These are phyloP conservation scores for Penicillium maclennaniae DNA, from an alignment of 495 filamentous ascomycete genomes.

Conservation along the genomic window DNA sequence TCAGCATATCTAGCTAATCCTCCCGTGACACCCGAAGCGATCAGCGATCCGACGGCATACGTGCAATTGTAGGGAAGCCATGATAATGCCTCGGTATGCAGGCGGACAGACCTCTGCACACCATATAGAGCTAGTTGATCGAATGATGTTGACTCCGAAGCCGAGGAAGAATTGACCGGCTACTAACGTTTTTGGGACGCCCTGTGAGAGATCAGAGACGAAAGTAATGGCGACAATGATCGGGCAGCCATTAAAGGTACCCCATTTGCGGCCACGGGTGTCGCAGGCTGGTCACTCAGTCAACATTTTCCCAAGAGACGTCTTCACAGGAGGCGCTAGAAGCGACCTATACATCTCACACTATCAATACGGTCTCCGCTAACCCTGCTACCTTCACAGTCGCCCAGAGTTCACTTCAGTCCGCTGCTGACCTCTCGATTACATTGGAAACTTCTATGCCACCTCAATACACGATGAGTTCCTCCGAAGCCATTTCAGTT, in stretches of 20 bases:
- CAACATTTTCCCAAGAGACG: too few species aligned
- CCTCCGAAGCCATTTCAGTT: too few species aligned
- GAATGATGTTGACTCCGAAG: slow-evolving; percentile 63
- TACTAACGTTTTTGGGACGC: slow-evolving; percentile 53
- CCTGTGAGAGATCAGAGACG: slow-evolving; percentile 40
- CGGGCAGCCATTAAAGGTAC: slow-evolving; percentile 56
- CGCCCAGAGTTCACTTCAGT: too few species aligned
- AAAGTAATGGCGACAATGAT: slow-evolving; percentile 53
- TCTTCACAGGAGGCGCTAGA: too few species aligned
- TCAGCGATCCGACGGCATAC: slow-evolving; percentile 56
- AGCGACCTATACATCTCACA: too few species aligned
- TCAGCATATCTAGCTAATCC: slow-evolving; percentile 23
- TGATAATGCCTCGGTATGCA: slow-evolving; percentile 61
- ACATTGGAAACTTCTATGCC: too few species aligned
- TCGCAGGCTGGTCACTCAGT: slow-evolving; percentile 54
- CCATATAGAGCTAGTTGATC: slow-evolving; percentile 65
- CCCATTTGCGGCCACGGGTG: slow-evolving; percentile 53
- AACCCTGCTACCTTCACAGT: too few species aligned
- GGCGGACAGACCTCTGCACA: slow-evolving; percentile 70
- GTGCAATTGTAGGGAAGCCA: slow-evolving; percentile 58
- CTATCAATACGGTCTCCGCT: too few species aligned
- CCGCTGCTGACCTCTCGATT: too few species aligned
- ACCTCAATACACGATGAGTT: too few species aligned
- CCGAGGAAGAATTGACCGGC: slow-evolving; percentile 74
- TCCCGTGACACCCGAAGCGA: slow-evolving; percentile 12